Evolutionary conservation across 306 rosid genomes (phyloP).

Genomic region (Begonia peltatifolia): DNA sequence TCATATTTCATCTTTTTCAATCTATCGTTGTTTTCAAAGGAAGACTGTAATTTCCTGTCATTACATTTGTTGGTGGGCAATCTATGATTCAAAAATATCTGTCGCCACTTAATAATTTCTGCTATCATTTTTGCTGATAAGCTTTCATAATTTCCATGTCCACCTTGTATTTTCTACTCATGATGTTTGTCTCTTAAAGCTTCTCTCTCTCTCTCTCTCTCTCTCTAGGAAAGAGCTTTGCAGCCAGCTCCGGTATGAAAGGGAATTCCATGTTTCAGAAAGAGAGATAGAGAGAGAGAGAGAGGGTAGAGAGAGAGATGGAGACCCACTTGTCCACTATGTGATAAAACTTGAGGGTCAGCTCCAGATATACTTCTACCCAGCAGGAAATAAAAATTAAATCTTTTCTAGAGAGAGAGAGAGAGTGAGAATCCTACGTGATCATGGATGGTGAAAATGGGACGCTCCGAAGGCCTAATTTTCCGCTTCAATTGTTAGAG

Average conservation of each 20-base stretch:
- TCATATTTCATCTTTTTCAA: no score
- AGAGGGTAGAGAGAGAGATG: conserved; percentile 21
- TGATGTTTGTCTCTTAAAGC: conserved; percentile 90
- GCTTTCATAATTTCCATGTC: background rate
- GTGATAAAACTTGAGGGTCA: conserved; percentile 31
- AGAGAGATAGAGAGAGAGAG: conserved; percentile 16
- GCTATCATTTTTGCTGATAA: no score
- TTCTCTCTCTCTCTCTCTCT: conserved; percentile 18
- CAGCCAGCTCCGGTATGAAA: conserved; percentile 56
- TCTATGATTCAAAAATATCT: no score
- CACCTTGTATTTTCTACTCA: conserved; percentile 44
- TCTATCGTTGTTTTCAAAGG: no score
- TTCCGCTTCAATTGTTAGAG: conserved; percentile 78
- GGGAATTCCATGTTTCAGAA: conserved; percentile 67
- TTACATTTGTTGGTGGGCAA: no score
- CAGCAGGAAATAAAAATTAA: conserved; percentile 8
- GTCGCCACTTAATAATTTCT: no score
- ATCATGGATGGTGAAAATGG: conserved; percentile 89
- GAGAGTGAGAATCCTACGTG: conserved; percentile 17
- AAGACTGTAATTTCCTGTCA: no score
- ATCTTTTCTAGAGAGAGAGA: background rate
- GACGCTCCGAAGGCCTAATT: conserved; percentile 57
- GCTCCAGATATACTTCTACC: conserved; percentile 26
- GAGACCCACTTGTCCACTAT: conserved; percentile 68
- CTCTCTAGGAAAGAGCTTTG: conserved; percentile 27